A percentile compares a stretch with the other conserved stretches of the same genome.
phyloP scores from a whole-genome alignment of 2,329 filamentous ascomycete species.

The Didymellaceae sp. region DNA sequence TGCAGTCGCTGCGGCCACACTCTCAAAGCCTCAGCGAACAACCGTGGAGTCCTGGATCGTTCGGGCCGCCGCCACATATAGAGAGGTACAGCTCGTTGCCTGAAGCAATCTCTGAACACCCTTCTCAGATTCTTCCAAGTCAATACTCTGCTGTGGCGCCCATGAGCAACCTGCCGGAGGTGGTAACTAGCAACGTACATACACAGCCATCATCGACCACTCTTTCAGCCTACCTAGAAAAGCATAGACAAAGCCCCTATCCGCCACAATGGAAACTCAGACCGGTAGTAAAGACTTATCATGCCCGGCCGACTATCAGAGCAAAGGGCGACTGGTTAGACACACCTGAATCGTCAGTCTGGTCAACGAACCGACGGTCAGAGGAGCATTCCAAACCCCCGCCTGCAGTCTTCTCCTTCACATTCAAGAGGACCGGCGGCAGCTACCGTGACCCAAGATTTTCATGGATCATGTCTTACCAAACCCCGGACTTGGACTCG shows the following conservation, averaged over 20 bases:
- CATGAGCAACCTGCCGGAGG: slow-evolving; percentile 9
- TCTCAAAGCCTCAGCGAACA: slow-evolving; percentile 19
- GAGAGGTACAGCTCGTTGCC: slow-evolving; percentile 22
- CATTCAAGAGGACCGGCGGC: slow-evolving; percentile 34
- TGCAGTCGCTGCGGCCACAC: slow-evolving; percentile 16
- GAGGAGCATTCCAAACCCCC: slow-evolving; percentile 20
- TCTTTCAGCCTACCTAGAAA: slow-evolving; percentile 32
- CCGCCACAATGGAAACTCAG: slow-evolving; percentile 41
- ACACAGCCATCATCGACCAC: slow-evolving; percentile 16
- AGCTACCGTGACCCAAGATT: slow-evolving; percentile 34
- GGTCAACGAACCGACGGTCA: slow-evolving; percentile 29
- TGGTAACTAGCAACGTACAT: background rate
- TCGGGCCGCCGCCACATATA: slow-evolving; percentile 8
- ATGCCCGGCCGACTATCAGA: slow-evolving; percentile 22
- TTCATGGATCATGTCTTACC: slow-evolving; percentile 42
- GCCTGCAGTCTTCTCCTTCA: slow-evolving; percentile 30
- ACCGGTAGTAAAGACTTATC: slow-evolving; percentile 30
- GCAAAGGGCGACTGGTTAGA: slow-evolving; percentile 37
- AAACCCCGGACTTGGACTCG: slow-evolving; percentile 11
- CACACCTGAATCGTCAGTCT: slow-evolving; percentile 26
- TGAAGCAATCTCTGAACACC: slow-evolving; percentile 16
- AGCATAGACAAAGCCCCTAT: slow-evolving; percentile 38
- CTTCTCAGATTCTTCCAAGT: background rate
- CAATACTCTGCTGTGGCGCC: too few species aligned
- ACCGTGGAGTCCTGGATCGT: slow-evolving; percentile 27